Evolutionary conservation across 2,329 filamentous ascomycete species (phyloP).

Genomic region (Pestalotiopsis sp.): DNA sequence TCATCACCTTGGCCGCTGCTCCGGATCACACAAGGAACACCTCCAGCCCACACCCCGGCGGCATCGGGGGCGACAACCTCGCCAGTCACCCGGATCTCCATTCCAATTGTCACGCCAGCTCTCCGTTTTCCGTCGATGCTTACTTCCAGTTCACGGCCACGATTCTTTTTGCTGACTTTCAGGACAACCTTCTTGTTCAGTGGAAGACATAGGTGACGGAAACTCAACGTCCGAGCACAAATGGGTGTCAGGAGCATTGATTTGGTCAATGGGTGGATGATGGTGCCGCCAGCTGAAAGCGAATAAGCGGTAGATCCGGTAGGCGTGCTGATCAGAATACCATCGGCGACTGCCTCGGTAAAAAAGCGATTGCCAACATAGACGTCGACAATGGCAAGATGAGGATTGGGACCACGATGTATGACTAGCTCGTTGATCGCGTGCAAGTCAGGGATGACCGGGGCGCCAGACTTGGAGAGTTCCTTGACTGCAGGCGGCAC

Average conservation of each 20-base stretch:
- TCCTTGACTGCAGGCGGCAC: slow-evolving; percentile 13
- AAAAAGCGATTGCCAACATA: slow-evolving; percentile 87
- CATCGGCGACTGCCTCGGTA: slow-evolving; percentile 92
- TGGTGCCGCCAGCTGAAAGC: slow-evolving; percentile 87
- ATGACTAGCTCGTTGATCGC: slow-evolving; percentile 96
- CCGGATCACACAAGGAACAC: slow-evolving; percentile 89
- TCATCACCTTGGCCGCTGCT: slow-evolving; percentile 45
- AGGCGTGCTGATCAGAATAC: slow-evolving; percentile 90
- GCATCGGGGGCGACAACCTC: slow-evolving; percentile 63
- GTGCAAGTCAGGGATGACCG: slow-evolving; percentile 47
- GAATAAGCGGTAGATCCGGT: slow-evolving; percentile 96
- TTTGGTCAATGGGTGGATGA: slow-evolving; percentile 90
- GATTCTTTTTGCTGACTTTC: slow-evolving; percentile 78
- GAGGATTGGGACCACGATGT: slow-evolving; percentile 85
- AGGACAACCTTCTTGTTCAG: slow-evolving; percentile 83
- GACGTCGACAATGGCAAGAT: slow-evolving; percentile 89
- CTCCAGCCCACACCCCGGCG: slow-evolving; percentile 45
- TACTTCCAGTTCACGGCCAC: slow-evolving; percentile 74
- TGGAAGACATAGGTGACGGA: slow-evolving; percentile 87
- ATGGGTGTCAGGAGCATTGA: slow-evolving; percentile 91
- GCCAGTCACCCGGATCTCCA: slow-evolving; percentile 86
- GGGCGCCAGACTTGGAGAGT: slow-evolving; percentile 13
- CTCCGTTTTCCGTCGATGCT: slow-evolving; percentile 77
- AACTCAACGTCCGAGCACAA: slow-evolving; percentile 87
- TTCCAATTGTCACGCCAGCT: slow-evolving; percentile 69